These are phyloP conservation scores for Boletus bicolor DNA, from an alignment of 768 basidiomycete genomes.

Conservation along the genomic window DNA sequence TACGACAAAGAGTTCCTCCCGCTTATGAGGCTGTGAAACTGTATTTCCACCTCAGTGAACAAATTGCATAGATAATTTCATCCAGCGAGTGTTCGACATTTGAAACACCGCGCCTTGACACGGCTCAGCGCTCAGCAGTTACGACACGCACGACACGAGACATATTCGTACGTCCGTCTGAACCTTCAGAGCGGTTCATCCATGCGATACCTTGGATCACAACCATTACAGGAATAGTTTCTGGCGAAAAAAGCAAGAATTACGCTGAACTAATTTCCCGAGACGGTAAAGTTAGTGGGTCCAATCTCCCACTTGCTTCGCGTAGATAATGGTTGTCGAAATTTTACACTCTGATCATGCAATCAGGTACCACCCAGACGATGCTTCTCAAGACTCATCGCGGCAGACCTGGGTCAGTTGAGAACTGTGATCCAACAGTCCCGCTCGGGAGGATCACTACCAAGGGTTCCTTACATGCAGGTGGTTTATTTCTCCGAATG, in stretches of 20 bases:
- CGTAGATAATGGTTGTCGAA: not conserved
- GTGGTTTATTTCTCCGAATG: slow-evolving; percentile 4
- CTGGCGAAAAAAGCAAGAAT: no score
- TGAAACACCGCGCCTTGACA: not conserved
- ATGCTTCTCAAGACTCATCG: not conserved
- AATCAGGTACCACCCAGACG: not conserved
- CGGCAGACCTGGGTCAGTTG: not conserved
- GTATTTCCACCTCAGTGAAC: no score
- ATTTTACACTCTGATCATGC: slow-evolving; percentile 4
- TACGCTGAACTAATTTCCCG: no score
- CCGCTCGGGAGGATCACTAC: not conserved
- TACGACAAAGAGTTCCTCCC: no score
- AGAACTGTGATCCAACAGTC: not conserved
- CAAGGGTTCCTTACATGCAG: not conserved
- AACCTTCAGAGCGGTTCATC: no score
- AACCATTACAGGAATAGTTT: no score
- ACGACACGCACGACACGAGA: not conserved
- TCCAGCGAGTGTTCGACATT: not conserved
- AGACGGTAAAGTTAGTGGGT: no score
- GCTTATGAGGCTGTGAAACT: no score
- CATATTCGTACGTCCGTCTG: no score
- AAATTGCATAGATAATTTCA: not conserved
- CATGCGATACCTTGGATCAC: no score
- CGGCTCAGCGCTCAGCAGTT: not conserved
- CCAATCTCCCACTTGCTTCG: not conserved